Base-by-base conservation (phyloP, 305 asterid genomes). In the Fraxinus baroniana region DNA sequence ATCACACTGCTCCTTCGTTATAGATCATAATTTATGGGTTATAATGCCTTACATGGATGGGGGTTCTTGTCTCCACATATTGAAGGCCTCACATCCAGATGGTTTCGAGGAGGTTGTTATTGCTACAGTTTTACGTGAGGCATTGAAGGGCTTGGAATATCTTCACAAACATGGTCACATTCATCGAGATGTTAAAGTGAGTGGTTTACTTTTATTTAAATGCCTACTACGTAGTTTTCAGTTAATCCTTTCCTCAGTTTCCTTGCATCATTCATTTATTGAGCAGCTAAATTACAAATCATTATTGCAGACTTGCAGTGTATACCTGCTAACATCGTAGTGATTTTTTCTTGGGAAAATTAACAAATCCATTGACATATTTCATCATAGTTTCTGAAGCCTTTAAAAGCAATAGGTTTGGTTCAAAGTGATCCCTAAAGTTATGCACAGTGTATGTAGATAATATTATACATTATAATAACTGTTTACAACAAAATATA, bases 41-140 rank as follows among this genome's bases (percentile, higher is more conserved):
- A 91, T 97, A 78, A 97, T 96, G 99, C 99, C 98, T 72, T 96
- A 86, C 86, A 94, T 93, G 98, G 90, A 95, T 55, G 98, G 98
- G 60, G 99, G 99, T 78, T 97, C 99, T 77, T 97, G 99, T 89
- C 93, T 97, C 24, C 99, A 97, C 90, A 92, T 97, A 78, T 78
- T 97, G 80, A 97, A 94, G 87, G 93, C 99, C 80, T 86, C 86
- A 55, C 89, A 94, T 66, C 98, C 97, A 8, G 96, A 97, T 91
- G 99, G 99, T 28, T 92, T 97, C 13, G 99, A 92, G 88, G 99
- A 97, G 91, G 92, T 86, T 79, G 96, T 93, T 73, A 97, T 97
- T 82, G 98, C 98, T 84, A 94, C 98, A 77, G 68, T 94, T 81
- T 83, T 97, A 82, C 95, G 98, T 52, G 99, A 97, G 81, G 97